Evolutionary conservation across 1,284 basidiomycete genomes (phyloP), one percentile per base, ranked within the genome.

Genomic region (Kalmanozyma brasiliensis): DNA sequence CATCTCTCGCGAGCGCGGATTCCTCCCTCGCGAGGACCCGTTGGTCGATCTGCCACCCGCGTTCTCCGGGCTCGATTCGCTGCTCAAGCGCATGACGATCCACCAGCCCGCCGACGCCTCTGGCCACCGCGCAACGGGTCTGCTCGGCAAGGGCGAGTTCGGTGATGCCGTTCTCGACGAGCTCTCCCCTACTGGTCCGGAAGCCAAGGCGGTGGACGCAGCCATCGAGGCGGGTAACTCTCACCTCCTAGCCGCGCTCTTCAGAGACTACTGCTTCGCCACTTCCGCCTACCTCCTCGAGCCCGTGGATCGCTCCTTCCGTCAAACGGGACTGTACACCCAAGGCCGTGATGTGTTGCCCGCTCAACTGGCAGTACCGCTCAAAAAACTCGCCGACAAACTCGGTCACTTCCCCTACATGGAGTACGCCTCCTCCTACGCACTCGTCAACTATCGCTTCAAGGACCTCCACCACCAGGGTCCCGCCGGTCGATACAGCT

Each of bases 1-100:
- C 36, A 66, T 77, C 19, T 68, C 63, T 11, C 63, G 73, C 29
- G 57, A 71, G 17, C 59, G 64, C 16, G 75, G 75, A 16, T 77
- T 77, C 53, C 57, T 77, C 1, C 76, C 76, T 11, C 66, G 71
- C 16, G 19, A 66, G 29, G 78, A 80, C 32, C 78, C 78, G 5
- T 37, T 80, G 20, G 59, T 42, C 43, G 30, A 61, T 13, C 57
- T 80, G 5, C 78, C 78, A 6, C 9, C 36, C 4, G 43, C 49
- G 5, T 80, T 80, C 38, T 48, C 46, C n/a, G 46, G 45, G 7
- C 62, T 80, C 29, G 62, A 62, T 8, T 68, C 66, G 7, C 67
- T 80, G 13, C 68, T 80, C 5, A 53, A 78, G 34, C 56, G 76
- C 24, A 80, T 80, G 78, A 80, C 78, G 13, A 77, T 80, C 49